phyloP scores from a whole-genome alignment of 306 rosid genomes.

The Inga leiocalycina region DNA sequence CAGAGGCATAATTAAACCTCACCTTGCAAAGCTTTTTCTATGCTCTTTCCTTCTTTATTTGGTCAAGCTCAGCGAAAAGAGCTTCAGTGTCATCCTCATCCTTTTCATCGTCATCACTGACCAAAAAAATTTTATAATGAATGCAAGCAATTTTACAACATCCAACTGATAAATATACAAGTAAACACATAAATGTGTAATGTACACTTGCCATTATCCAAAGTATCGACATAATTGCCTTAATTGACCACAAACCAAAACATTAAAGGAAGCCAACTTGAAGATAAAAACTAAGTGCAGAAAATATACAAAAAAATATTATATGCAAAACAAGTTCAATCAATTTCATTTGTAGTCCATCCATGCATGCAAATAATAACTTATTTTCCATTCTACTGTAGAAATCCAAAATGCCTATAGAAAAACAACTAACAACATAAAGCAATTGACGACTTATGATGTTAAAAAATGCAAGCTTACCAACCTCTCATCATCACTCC shows the following conservation, averaged over 20 bases:
- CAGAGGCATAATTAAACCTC: conserved; percentile 23
- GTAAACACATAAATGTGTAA: not conserved
- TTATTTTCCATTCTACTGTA: not conserved
- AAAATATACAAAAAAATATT: not conserved
- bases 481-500: conserved; percentile 90
- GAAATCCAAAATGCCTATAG: not conserved
- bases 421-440: not conserved
- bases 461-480: conserved; percentile 16
- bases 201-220: not conserved
- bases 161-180: not conserved
- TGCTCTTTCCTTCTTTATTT: conserved; percentile 92
- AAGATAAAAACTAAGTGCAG: not conserved
- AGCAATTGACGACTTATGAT: not conserved
- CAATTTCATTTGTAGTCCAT: not conserved
- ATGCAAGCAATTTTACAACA: not conserved
- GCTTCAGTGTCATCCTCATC: conserved; percentile 90
- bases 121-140: not conserved
- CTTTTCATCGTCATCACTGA: conserved; percentile 53
- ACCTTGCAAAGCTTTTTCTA: conserved; percentile 91
- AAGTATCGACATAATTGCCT: not conserved
- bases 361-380: not conserved
- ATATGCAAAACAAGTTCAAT: conserved; percentile 3
- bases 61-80: conserved; percentile 93
- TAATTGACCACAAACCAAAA: not conserved
- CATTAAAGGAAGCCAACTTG: not conserved